These are phyloP conservation scores for Penicillium taxi DNA, from an alignment of 495 filamentous ascomycete genomes.

Conservation along the genomic window DNA sequence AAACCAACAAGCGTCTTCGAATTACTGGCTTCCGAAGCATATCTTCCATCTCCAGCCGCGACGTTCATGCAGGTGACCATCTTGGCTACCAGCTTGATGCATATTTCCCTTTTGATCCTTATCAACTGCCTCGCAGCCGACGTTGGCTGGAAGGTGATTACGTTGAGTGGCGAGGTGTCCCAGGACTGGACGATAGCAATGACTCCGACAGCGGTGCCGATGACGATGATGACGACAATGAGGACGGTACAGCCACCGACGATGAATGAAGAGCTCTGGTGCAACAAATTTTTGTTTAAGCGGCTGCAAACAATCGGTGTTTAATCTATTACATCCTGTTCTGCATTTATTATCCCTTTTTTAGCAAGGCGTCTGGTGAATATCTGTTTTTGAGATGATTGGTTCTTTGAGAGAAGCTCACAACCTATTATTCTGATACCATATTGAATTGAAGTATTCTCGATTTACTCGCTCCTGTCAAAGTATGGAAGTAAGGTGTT, in stretches of 20 bases:
- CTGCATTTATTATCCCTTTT: conserved; percentile 9
- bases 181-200: conserved; percentile 58
- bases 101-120: conserved; percentile 97
- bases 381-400: no score
- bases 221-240: conserved; percentile 22
- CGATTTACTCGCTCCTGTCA: no score
- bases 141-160: conserved; percentile 83
- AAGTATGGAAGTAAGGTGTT: no score
- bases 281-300: background rate
- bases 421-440: no score
- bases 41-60: conserved; percentile 40
- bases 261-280: conserved; percentile 23
- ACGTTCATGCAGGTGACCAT: conserved; percentile 53
- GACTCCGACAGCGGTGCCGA: conserved; percentile 41
- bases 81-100: conserved; percentile 76
- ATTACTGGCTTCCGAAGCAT: conserved; percentile 53
- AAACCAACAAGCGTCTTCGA: conserved; percentile 80
- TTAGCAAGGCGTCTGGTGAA: conserved; percentile 21
- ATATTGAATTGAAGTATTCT: no score
- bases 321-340: conserved; percentile 6
- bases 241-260: conserved; percentile 33
- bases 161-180: conserved; percentile 70
- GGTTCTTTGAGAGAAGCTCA: no score
- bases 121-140: conserved; percentile 74
- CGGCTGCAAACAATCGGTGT: background rate